phyloP scores from a whole-genome alignment of 2,329 filamentous ascomycete genomes.

The Neopestalotiopsis sp. region DNA sequence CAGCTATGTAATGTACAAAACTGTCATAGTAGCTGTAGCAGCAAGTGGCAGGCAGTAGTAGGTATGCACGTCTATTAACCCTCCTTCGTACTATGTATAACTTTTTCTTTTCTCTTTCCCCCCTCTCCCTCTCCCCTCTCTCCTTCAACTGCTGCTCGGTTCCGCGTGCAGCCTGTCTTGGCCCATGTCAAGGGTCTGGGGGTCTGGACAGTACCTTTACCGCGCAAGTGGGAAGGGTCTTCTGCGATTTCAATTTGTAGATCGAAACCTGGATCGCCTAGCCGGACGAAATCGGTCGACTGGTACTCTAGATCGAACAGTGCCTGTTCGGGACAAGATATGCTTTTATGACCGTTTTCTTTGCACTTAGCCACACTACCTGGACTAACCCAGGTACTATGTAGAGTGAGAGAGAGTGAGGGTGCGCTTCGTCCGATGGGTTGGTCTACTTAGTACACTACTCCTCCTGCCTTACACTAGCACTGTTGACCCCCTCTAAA shows the following conservation, averaged over 20 bases:
- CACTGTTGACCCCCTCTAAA: too few species aligned
- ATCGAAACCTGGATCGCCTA: conserved; percentile 5
- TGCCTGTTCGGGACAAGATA: background rate
- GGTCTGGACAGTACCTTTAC: background rate
- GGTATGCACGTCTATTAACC: background rate
- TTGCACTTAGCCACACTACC: too few species aligned
- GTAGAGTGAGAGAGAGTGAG: too few species aligned
- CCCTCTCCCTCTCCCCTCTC: conserved; percentile 7
- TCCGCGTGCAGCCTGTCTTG: conserved; percentile 7
- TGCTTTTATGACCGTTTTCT: too few species aligned
- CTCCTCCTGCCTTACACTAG: too few species aligned
- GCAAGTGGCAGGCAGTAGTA: too few species aligned
- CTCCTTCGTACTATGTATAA: background rate
- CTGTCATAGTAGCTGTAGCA: too few species aligned
- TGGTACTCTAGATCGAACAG: background rate
- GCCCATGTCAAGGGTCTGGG: background rate
- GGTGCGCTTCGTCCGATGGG: too few species aligned
- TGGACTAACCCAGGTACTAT: too few species aligned
- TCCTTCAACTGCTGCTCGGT: conserved; percentile 2
- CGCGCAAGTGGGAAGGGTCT: background rate
- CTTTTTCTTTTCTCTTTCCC: conserved; percentile 13
- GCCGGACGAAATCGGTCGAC: background rate
- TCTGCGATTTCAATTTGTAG: conserved; percentile 3
- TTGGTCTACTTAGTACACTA: too few species aligned
- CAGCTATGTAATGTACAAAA: background rate